These are phyloP conservation scores for Lotus japonicus DNA, from an alignment of 306 rosid species.

Conservation along the genomic window DNA sequence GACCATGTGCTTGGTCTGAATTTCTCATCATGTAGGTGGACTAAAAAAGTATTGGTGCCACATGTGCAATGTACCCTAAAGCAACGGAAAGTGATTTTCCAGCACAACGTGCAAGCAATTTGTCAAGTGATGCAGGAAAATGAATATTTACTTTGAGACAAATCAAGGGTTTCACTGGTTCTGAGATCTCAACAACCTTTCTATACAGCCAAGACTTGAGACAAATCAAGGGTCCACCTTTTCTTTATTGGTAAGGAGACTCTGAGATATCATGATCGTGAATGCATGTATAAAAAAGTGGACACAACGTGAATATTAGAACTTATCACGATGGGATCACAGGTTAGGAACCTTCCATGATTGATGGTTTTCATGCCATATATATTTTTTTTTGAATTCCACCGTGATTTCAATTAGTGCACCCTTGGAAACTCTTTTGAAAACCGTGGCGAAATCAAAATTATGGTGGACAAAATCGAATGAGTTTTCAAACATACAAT, in stretches of 20 bases:
- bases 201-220: neutral
- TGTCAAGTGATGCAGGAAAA: neutral
- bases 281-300: neutral
- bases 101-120: slow-evolving; percentile 17
- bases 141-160: too few relatives aligned
- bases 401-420: too few relatives aligned
- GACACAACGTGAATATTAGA: neutral
- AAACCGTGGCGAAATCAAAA: too few relatives aligned
- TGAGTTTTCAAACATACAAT: too few relatives aligned
- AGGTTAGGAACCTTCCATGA: neutral
- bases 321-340: neutral
- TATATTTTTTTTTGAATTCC: too few relatives aligned
- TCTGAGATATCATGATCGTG: neutral
- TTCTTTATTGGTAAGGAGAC: neutral
- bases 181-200: neutral
- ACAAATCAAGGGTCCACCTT: slow-evolving; percentile 6
- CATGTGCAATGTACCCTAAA: neutral
- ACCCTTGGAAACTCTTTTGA: too few relatives aligned
- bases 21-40: neutral
- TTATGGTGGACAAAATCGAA: too few relatives aligned
- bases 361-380: neutral
- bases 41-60: neutral
- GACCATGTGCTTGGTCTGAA: neutral
- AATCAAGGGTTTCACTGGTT: neutral
- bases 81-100: neutral